phyloP scores from a whole-genome alignment of 495 filamentous ascomycete genomes.

The Aspergillus coremiiformis region DNA sequence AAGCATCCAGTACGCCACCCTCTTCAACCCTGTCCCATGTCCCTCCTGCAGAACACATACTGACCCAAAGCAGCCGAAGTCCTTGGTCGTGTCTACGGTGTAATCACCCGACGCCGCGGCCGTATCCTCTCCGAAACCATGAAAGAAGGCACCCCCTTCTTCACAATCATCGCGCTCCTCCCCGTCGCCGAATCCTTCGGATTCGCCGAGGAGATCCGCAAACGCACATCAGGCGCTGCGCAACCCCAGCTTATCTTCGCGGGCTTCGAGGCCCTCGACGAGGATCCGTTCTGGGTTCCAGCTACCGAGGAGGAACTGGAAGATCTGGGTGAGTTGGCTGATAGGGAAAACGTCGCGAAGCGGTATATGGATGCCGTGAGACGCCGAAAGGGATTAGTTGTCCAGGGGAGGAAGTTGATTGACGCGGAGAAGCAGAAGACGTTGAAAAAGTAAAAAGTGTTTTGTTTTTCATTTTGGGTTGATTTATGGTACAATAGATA shows the following conservation, averaged over 20 bases:
- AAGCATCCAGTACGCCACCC: conserved; percentile 71
- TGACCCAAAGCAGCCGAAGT: conserved; percentile 62
- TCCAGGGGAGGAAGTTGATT: conserved; percentile 72
- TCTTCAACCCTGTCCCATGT: conserved; percentile 1
- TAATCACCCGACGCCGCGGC: conserved; percentile 84
- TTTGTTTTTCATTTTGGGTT: background rate
- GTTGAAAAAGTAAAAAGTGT: conserved; percentile 64
- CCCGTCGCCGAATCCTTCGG: conserved; percentile 94
- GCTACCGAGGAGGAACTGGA: conserved; percentile 95
- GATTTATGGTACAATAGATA: background rate
- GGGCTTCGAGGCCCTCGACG: conserved; percentile 79
- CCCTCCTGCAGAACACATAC: conserved; percentile 6
- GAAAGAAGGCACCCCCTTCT: conserved; percentile 94
- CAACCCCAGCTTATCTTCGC: conserved; percentile 89
- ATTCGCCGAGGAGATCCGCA: conserved; percentile 91
- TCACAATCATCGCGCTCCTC: conserved; percentile 77
- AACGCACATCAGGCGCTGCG: conserved; percentile 82
- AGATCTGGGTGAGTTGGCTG: conserved; percentile 88
- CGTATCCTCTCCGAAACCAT: conserved; percentile 82
- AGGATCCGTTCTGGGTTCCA: conserved; percentile 97
- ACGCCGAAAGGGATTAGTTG: conserved; percentile 74
- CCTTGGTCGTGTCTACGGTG: conserved; percentile 87
- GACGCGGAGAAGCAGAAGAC: conserved; percentile 99
- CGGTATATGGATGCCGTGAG: conserved; percentile 88
- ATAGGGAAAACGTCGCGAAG: conserved; percentile 92